Evolutionary conservation across 192 early-diverging fungal genomes (phyloP), one percentile per base, ranked within the genome.

Genomic region (Spizellomyces sp.): DNA sequence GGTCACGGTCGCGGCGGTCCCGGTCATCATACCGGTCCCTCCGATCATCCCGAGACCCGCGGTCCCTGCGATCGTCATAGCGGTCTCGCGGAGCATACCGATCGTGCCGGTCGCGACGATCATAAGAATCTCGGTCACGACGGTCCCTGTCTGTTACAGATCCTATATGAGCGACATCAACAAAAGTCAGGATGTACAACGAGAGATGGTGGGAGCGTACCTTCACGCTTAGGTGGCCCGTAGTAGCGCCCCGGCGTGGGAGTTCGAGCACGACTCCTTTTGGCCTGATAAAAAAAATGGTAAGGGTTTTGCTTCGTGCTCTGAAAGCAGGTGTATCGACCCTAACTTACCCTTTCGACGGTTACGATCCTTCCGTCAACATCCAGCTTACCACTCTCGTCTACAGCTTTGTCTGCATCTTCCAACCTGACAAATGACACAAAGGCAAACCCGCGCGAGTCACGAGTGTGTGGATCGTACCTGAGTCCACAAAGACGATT

Each of bases 231-330:
- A 57, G 90, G 89, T 46, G 91, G 90, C 21, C 92, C 92, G 74
- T 85, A 84, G 80, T 93, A 93, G 22, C 84, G 85, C 14, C 92
- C 92, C 56, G 92, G 92, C 55, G 92, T 93, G 43, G 92, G 92
- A 27, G 90, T 89, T 61, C 92, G 79, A 6, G 92, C 84, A 56
- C 86, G 72, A 48, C 78, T 74, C 50, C 92, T 81, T 63, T 87
- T 88, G 46, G 92, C 92, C 89, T 91, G 63, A 5, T 46, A 36
- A 46, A 60, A 41, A 45, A 79, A 15, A 69, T 7, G 17, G 46
- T 6, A 21, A 68, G 8, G 36, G 10, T 56, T n/a, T 54, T 3
- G 15, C 15, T 54, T n/a, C 14, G 12, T 22, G 36, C 15, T n/a
- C 12, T 61, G 59, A 61, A 0, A 10, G 15, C 59, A 36, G 27